Evolutionary conservation across 1,139 yeast genomes (phyloP), one percentile per base, ranked within the genome.

Genomic region (Pneumocystis murina): DNA sequence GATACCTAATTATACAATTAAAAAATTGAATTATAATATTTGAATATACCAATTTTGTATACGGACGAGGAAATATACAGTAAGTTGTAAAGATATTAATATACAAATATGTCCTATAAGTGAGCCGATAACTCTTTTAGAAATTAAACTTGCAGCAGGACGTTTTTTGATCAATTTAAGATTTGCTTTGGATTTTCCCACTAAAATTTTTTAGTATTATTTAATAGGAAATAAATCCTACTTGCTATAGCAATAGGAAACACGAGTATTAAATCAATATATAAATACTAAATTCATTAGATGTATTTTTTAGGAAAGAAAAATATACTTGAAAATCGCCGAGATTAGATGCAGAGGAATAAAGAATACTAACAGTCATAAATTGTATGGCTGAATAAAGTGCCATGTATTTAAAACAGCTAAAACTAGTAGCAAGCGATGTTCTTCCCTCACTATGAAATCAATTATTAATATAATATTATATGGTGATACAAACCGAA

Each of bases 351-450:
- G 98, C 98, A 64, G 88, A 80, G 68, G 87, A 84, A 76, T 92
- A 92, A 66, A 92, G 75, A 33, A 92, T 83, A 0, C 94, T 82
- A 55, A 92, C 95, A 0, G 96, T 82, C 63, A 89, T 80, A 71
- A 92, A 92, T 74, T 92, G 99, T 71, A 92, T 92, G 0, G 98
- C 98, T 2, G 96, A 89, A 75, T 92, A 92, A 66, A 94, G 76
- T 64, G 97, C 90, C 98, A 92, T 92, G 77, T 89, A 92, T 79
- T 91, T 94, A 83, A 92, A 92, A 74, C 98, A 92, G 41, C 96
- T 85, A 75, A 92, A 92, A 68, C 96, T 87, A 0, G 99, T 92
- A 16, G 91, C 96, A 71, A 92, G 78, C 59, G 97, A 86, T 1
- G 96, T 92, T 67, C 99, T 80, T 14, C 99, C 99, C 74, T 94